These are phyloP conservation scores for Solanum infundibuliforme DNA, from an alignment of 257 asterid genomes.

Conservation along the genomic window DNA sequence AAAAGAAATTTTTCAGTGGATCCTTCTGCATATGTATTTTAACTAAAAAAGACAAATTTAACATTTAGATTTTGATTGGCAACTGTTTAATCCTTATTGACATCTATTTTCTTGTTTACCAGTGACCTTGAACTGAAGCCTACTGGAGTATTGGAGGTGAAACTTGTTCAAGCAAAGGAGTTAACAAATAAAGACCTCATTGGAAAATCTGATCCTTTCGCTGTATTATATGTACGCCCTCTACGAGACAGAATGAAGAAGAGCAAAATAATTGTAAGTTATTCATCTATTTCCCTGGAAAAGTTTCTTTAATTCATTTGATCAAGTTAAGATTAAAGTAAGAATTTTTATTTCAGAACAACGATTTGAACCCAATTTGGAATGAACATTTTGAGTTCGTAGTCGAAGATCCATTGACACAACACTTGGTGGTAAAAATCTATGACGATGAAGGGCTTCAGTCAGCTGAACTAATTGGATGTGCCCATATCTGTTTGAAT, in stretches of 20 bases:
- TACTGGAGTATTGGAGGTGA: slow-evolving; percentile 76
- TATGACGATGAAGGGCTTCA: slow-evolving; percentile 90
- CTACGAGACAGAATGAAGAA: slow-evolving; percentile 50
- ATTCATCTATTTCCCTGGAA: background rate
- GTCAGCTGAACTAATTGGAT: slow-evolving; percentile 76
- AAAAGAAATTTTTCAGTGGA: background rate
- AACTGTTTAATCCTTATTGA: background rate
- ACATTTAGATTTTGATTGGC: background rate
- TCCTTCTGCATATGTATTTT: background rate
- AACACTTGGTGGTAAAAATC: slow-evolving; percentile 59
- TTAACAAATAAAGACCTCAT: slow-evolving; percentile 67
- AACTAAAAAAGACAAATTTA: background rate
- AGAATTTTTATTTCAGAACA: slow-evolving; percentile 30
- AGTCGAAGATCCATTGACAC: slow-evolving; percentile 76
- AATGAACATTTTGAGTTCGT: slow-evolving; percentile 80
- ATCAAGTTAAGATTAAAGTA: background rate
- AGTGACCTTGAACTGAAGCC: slow-evolving; percentile 73
- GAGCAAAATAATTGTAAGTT: slow-evolving; percentile 65
- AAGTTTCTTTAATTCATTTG: background rate
- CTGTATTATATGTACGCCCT: slow-evolving; percentile 69
- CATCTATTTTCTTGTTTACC: slow-evolving; percentile 6
- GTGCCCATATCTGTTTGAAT: slow-evolving; percentile 40
- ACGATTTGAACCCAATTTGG: slow-evolving; percentile 75
- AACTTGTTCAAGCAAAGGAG: slow-evolving; percentile 86
- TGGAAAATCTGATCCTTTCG: slow-evolving; percentile 95